These are phyloP conservation scores for Trichosanthes cucumerina DNA, from an alignment of 306 rosid genomes.

Conservation along the genomic window DNA sequence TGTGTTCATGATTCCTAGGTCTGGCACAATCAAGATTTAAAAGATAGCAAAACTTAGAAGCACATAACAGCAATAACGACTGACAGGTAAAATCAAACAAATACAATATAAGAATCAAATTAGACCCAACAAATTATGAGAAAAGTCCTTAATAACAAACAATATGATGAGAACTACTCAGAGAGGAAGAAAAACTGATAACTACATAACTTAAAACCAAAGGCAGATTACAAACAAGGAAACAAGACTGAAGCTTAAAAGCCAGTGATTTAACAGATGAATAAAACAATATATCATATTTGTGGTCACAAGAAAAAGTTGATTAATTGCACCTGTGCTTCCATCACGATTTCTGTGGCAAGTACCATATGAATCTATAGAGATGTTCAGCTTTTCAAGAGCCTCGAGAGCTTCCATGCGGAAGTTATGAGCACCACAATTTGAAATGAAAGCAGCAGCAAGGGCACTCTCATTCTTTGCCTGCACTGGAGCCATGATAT, in stretches of 20 bases:
- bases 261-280: not conserved
- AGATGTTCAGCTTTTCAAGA: conserved; percentile 50
- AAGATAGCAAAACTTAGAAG: not conserved
- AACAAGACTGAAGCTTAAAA: not conserved
- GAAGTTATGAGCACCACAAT: conserved; percentile 90
- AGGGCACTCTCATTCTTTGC: conserved; percentile 80
- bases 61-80: not conserved
- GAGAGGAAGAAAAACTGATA: not conserved
- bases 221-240: not conserved
- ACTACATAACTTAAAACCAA: not conserved
- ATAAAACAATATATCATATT: not conserved
- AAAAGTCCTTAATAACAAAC: not conserved
- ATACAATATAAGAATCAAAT: not conserved
- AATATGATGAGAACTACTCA: not conserved
- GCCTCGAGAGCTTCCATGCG: conserved; percentile 93
- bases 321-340: conserved; percentile 15
- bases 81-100: not conserved
- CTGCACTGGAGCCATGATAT: conserved; percentile 77
- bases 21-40: not conserved
- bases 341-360: conserved; percentile 85
- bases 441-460: conserved; percentile 97
- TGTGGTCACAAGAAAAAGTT: not conserved
- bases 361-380: conserved; percentile 83
- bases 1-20: not conserved
- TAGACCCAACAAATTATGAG: not conserved